Conservation (phyloP, 2,329 filamentous ascomycete genomes). For the Acephala macrosclerotiorum region DNA sequence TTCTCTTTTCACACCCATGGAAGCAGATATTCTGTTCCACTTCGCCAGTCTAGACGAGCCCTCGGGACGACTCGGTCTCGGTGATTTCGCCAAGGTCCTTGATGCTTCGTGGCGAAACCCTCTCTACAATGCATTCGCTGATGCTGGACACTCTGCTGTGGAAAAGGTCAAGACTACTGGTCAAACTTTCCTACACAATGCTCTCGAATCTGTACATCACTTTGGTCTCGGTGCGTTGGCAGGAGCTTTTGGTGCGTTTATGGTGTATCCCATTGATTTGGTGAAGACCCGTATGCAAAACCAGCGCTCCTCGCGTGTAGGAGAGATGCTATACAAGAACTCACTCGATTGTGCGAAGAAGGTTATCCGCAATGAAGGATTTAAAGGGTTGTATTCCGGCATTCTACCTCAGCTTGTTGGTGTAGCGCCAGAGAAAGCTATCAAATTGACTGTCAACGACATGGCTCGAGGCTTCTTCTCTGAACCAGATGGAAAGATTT, state of each 20-base stretch:
- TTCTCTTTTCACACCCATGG: constrained; percentile 97
- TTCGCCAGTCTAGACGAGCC: constrained; percentile 93
- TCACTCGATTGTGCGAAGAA: constrained; percentile 95
- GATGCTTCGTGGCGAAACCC: constrained; percentile 87
- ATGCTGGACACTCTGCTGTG: constrained; percentile 46
- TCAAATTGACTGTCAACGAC: constrained; percentile 98
- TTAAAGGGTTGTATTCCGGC: constrained; percentile 90
- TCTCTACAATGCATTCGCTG: constrained; percentile 44
- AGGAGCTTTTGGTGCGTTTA: constrained; percentile 97
- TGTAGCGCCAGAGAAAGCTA: constrained; percentile 98
- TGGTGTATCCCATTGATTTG: constrained; percentile 98
- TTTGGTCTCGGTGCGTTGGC: constrained; percentile 89
- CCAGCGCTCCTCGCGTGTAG: constrained; percentile 83
- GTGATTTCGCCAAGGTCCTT: constrained; percentile 92
- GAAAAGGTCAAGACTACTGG: constrained; percentile 62
- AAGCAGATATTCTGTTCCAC: constrained; percentile 98
- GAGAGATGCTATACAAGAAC: constrained; percentile 94
- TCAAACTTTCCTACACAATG: constrained; percentile 64
- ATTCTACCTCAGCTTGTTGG: constrained; percentile 94
- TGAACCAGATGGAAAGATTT: constrained; percentile 78
- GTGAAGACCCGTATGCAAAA: constrained; percentile 99
- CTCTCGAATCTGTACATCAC: constrained; percentile 85
- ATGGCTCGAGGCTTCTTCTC: constrained; percentile 80
- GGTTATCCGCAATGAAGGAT: constrained; percentile 90
- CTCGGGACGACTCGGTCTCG: constrained; percentile 81